Conservation (phyloP, 768 basidiomycete genomes). For the Naganishia friedmannii region DNA sequence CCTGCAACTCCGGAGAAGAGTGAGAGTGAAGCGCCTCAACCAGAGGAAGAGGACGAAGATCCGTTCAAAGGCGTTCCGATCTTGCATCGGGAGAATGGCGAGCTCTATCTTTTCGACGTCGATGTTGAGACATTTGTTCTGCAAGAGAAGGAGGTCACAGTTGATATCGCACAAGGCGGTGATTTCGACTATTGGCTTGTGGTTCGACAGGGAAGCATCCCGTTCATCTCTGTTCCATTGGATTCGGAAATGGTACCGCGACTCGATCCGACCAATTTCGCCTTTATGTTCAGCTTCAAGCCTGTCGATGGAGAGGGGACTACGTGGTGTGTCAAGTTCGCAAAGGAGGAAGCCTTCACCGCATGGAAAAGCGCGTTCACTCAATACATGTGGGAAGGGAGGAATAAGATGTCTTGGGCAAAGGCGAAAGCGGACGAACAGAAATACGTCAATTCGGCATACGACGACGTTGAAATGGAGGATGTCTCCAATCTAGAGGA, state of each 20-base stretch:
- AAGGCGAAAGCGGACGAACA: slow-evolving; percentile 76
- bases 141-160: slow-evolving; percentile 50
- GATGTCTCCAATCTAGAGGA: slow-evolving; percentile 65
- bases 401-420: slow-evolving; percentile 69
- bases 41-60: slow-evolving; percentile 37
- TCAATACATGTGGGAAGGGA: slow-evolving; percentile 72
- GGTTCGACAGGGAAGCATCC: slow-evolving; percentile 40
- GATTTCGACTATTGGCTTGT: slow-evolving; percentile 52
- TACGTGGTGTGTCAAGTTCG: slow-evolving; percentile 82
- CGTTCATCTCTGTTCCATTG: slow-evolving; percentile 48
- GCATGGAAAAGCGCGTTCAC: slow-evolving; percentile 65
- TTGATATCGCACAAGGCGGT: slow-evolving; percentile 50
- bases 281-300: slow-evolving; percentile 85
- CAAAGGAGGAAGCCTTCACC: slow-evolving; percentile 59
- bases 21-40: slow-evolving; percentile 23
- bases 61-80: slow-evolving; percentile 49
- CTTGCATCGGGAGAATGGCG: slow-evolving; percentile 43
- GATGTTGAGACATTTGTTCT: slow-evolving; percentile 54
- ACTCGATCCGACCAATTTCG: slow-evolving; percentile 52
- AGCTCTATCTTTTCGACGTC: slow-evolving; percentile 54
- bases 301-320: slow-evolving; percentile 59
- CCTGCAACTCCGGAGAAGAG: slow-evolving; percentile 20
- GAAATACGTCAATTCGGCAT: slow-evolving; percentile 71
- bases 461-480: slow-evolving; percentile 79
- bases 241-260: slow-evolving; percentile 48